These are phyloP conservation scores for Theileria luwenshuni DNA, from an alignment of 169 alveolate genomes.

Conservation along the genomic window DNA sequence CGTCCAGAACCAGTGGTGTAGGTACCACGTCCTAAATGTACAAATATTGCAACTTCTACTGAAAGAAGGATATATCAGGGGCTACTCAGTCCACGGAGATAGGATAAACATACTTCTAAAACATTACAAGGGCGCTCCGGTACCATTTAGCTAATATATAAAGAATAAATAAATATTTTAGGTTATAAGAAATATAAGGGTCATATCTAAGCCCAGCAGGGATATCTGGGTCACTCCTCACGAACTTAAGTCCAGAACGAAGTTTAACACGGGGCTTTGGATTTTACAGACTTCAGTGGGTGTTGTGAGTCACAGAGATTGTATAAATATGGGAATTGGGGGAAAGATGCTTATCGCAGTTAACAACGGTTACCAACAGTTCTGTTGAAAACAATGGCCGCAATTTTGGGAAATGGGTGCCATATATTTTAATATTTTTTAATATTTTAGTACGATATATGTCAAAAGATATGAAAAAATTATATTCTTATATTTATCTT, in stretches of 20 bases:
- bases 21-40: conserved; percentile 80
- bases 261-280: conserved; percentile 87
- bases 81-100: conserved; percentile 85
- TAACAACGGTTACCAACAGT: conserved; percentile 86
- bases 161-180: conserved; percentile 23
- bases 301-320: conserved; percentile 83
- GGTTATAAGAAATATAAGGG: conserved; percentile 85
- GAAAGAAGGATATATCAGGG: conserved; percentile 86
- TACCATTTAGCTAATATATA: not conserved
- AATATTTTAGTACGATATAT: not conserved
- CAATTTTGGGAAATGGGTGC: not conserved
- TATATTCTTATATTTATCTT: no score
- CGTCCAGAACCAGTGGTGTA: conserved; percentile 80
- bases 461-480: not conserved
- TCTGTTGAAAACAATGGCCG: conserved; percentile 59
- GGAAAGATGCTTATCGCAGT: conserved; percentile 88
- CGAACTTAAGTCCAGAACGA: conserved; percentile 86
- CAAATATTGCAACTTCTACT: conserved; percentile 81
- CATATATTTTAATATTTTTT: no score
- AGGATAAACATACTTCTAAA: conserved; percentile 84
- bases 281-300: conserved; percentile 86
- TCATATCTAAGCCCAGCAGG: conserved; percentile 87
- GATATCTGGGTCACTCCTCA: conserved; percentile 90
- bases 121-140: conserved; percentile 84
- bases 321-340: conserved; percentile 88